Conservation (phyloP, 2,329 filamentous ascomycete species). For the Penicillium fuscoglaucum region DNA sequence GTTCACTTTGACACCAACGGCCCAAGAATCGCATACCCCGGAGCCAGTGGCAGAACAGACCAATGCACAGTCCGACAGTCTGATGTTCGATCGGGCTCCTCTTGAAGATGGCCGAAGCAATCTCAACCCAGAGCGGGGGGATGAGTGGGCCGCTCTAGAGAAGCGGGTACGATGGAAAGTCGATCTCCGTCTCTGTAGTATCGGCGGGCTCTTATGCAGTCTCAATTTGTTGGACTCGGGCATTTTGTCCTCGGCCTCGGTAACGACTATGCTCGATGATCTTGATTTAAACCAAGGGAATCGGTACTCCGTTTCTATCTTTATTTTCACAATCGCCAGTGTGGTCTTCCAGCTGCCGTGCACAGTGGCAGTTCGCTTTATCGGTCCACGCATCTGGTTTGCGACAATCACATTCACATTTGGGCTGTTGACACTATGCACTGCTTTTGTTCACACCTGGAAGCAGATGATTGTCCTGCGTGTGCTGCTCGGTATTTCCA, state of each 20-base stretch:
- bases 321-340: slow-evolving; percentile 70
- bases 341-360: slow-evolving; percentile 69
- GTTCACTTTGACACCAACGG: background rate
- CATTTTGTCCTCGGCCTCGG: slow-evolving; percentile 68
- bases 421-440: slow-evolving; percentile 66
- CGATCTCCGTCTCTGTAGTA: slow-evolving; percentile 67
- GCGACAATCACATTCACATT: slow-evolving; percentile 60
- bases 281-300: slow-evolving; percentile 61
- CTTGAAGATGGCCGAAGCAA: background rate
- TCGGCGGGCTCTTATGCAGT: slow-evolving; percentile 69
- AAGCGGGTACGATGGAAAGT: slow-evolving; percentile 60
- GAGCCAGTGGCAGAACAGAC: background rate
- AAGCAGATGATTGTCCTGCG: slow-evolving; percentile 68
- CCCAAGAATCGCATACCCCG: background rate
- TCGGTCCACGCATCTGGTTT: slow-evolving; percentile 66
- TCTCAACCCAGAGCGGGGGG: slow-evolving; percentile 2
- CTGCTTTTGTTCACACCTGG: slow-evolving; percentile 68
- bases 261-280: slow-evolving; percentile 67
- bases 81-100: background rate
- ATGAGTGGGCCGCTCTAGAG: slow-evolving; percentile 38
- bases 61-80: background rate
- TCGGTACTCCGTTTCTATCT: slow-evolving; percentile 68
- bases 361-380: slow-evolving; percentile 64
- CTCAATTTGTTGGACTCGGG: slow-evolving; percentile 69
- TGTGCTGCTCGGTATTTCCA: slow-evolving; percentile 65